Evolutionary conservation across 2,329 filamentous ascomycete species (phyloP), one percentile per base, ranked within the genome.

Genomic region (Botrytis squamosa): DNA sequence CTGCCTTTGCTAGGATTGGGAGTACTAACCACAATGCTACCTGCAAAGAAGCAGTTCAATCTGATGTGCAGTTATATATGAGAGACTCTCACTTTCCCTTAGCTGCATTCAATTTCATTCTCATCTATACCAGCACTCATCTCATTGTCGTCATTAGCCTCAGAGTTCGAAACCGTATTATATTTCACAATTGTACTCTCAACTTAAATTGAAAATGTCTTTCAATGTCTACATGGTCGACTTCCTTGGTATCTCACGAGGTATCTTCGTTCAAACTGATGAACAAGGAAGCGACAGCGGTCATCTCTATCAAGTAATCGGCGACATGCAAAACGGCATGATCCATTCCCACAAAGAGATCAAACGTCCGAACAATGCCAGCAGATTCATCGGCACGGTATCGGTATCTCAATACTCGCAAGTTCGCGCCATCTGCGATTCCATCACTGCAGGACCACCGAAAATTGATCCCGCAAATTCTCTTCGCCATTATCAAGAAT

Each of bases 241-340:
- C n/a, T 69, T 72, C 33, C 71, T 69, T 25, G 71, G 71, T 10
- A 38, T 59, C 29, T 69, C 71, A 22, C 22, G 71, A 29, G 71
- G 71, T 25, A 70, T 73, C 42, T 75, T 75, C 38, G 52, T 75
- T 33, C 71, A 75, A 25, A 73, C 71, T 12, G 29, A 71, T 49
- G 66, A 71, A 46, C 29, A 44, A 3, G 74, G 74, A 33, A 46
- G 20, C 36, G 66, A 70, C 22, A 55, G 44, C 42, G 71, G 74
- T 22, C 70, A 70, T 71, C 46, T 75, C 25, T 75, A 67, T 55
- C 66, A 75, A 70, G 71, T 73, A 42, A 65, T 42, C 18, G 65
- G 74, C 22, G 60, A 73, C 40, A 75, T 75, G 40, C 66, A 71
- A 16, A 66, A 75, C 22, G 71, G 74, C 49, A 75, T 73, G 71